Evolutionary conservation across 176 grass and related monocot genomes (phyloP).

Genomic region (Canna indica): DNA sequence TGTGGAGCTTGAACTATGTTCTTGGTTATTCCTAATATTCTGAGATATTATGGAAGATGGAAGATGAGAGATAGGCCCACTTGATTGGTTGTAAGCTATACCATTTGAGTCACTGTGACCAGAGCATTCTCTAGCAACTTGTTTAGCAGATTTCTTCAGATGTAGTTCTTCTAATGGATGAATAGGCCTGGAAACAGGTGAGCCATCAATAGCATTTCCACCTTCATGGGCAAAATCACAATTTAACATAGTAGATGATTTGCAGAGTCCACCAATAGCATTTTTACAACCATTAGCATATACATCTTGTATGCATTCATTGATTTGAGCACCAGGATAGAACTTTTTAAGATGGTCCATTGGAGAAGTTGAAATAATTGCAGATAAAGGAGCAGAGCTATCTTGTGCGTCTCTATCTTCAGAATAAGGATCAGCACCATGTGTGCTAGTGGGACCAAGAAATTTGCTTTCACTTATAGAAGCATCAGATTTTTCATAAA

Average conservation of each 20-base stretch:
- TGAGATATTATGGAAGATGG: constrained; percentile 4
- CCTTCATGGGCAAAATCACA: constrained; percentile 3
- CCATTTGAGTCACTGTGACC: constrained; percentile 21
- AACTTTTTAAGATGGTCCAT: constrained; percentile 21
- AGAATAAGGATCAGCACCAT: constrained; percentile 30
- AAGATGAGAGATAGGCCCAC: constrained; percentile 7
- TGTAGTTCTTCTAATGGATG: constrained; percentile 28
- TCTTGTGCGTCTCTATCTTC: constrained; percentile 42
- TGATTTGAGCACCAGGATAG: constrained; percentile 20
- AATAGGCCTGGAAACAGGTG: constrained; percentile 23
- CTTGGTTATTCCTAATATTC: constrained; percentile 11
- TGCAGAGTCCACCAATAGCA: constrained; percentile 5
- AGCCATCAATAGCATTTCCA: constrained; percentile 13
- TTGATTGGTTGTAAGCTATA: constrained; percentile 15
- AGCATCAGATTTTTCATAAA: constrained; percentile 14
- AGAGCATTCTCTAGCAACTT: constrained; percentile 5
- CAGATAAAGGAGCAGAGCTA: constrained; percentile 28
- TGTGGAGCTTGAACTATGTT: background rate
- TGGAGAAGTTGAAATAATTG: constrained; percentile 27
- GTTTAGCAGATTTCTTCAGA: constrained; percentile 6
- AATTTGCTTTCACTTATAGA: constrained; percentile 11
- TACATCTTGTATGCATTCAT: constrained; percentile 21
- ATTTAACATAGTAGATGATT: background rate
- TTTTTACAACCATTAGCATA: constrained; percentile 22
- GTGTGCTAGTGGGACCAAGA: constrained; percentile 7